A percentile compares a stretch with the other conserved stretches of the same genome.
These are phyloP conservation scores for Fusarium mundagurra DNA, from an alignment of 2,329 filamentous ascomycete genomes.

Conservation along the genomic window DNA sequence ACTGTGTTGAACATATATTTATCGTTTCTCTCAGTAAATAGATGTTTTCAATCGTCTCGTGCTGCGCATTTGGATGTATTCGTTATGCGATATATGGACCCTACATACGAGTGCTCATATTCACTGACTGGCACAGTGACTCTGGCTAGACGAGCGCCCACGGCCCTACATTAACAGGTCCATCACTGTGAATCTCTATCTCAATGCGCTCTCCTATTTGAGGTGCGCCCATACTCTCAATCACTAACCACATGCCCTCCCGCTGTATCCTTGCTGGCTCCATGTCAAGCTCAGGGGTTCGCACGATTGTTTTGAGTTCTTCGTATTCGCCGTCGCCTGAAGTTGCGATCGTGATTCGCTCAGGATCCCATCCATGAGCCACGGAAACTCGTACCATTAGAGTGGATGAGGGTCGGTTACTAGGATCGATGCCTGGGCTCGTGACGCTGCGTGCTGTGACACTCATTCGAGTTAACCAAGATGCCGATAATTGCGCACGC, in stretches of 20 bases:
- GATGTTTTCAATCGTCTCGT: neutral
- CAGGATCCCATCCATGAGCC: constrained; percentile 76
- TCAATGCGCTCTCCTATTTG: constrained; percentile 56
- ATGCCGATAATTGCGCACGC: constrained; percentile 52
- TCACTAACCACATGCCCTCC: constrained; percentile 78
- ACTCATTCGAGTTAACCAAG: constrained; percentile 67
- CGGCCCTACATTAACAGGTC: constrained; percentile 52
- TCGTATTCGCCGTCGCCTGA: constrained; percentile 80
- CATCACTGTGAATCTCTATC: constrained; percentile 63
- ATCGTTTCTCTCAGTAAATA: neutral
- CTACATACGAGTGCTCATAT: neutral
- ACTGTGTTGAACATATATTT: neutral
- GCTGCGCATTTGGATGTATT: neutral
- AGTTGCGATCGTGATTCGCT: constrained; percentile 70
- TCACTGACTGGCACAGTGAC: neutral
- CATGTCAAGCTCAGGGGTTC: constrained; percentile 79
- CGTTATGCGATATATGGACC: neutral
- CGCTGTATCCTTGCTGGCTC: constrained; percentile 66
- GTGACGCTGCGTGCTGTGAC: constrained; percentile 46
- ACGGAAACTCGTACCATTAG: constrained; percentile 74
- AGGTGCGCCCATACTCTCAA: constrained; percentile 78
- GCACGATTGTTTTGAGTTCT: constrained; percentile 72
- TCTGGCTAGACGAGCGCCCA: constrained; percentile 52
- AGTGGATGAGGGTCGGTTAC: constrained; percentile 54
- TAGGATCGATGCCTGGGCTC: constrained; percentile 31